Evolutionary conservation across 192 early-diverging fungal species (phyloP), one percentile per base, ranked within the genome.

Genomic region (Coemansia sp.): DNA sequence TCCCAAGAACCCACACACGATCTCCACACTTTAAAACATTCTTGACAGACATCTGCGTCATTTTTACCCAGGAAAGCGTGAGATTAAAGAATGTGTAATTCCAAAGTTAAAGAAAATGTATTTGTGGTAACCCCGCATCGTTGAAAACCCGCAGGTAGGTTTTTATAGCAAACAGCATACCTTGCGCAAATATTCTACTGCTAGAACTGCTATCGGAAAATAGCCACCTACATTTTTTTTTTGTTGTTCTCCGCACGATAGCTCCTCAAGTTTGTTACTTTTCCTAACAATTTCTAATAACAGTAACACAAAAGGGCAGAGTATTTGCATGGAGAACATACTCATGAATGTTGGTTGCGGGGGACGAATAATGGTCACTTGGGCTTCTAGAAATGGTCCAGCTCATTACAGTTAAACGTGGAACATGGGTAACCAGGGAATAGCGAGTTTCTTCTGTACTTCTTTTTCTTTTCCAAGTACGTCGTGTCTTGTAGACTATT

Each of bases 101-200:
- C 33, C 33, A 46, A 14, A 46, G 39, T 17, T 17, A 17, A 46
- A 17, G 8, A 17, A 46, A 46, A 46, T 46, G 39, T 9, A 46
- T 46, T 2, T 46, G 39, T 46, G 11, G 39, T 46, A 46, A 46
- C 39, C 39, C 39, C 39, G 11, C 11, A 46, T 46, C 9, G 39
- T 46, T 46, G 9, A 46, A 17, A 46, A 17, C 39, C 3, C 17
- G 39, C 11, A 17, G 39, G 39, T 9, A 4, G 39, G 39, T 17
- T n/a, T 30, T 27, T 14, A 14, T 8, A 32, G 24, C 25, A 51
- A 63, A 63, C 61, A 52, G 52, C 61, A 52, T 63, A 22, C 21
- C 21, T 20, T 57, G 23, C 29, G 7, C 36, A 42, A 23, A 39
- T 27, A 24, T 46, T 46, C 39, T 46, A 46, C 39, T 46, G 39